phyloP scores from a whole-genome alignment of 2,329 filamentous ascomycete species.

The Xylariomycetidae sp. region DNA sequence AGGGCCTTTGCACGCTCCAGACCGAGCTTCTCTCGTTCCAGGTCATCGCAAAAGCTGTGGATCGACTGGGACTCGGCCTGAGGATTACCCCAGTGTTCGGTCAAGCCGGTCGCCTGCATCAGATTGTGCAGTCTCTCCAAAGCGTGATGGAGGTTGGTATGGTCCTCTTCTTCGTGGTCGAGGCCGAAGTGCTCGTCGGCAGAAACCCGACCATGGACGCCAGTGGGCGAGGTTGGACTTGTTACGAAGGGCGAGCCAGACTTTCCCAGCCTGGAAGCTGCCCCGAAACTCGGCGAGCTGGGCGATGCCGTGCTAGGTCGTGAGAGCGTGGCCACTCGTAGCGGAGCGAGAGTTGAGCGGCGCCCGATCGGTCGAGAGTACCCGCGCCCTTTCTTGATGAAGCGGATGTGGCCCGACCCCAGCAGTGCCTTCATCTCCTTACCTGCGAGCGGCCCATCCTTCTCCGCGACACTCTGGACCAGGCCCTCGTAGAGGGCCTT shows the following conservation, averaged over 20 bases:
- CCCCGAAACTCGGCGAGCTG: too few relatives aligned
- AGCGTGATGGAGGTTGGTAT: background rate
- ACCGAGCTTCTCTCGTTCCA: too few relatives aligned
- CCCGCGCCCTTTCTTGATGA: conserved; percentile 5
- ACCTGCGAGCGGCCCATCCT: conserved; percentile 4
- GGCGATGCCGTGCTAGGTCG: background rate
- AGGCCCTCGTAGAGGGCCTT: conserved; percentile 1
- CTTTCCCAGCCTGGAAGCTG: background rate
- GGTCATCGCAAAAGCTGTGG: too few relatives aligned
- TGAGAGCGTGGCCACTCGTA: background rate
- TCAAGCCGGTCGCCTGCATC: background rate
- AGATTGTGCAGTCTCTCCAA: background rate
- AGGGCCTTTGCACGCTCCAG: too few relatives aligned
- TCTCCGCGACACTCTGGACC: background rate
- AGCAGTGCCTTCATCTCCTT: conserved; percentile 5
- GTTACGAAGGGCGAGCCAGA: background rate
- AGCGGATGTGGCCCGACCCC: conserved; percentile 4
- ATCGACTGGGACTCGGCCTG: background rate
- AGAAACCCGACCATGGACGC: background rate
- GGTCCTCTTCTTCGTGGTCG: background rate
- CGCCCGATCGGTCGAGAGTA: conserved; percentile 2
- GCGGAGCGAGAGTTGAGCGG: background rate
- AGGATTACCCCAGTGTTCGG: background rate
- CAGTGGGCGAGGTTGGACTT: background rate
- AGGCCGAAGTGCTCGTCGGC: background rate